phyloP scores from a whole-genome alignment of 345 rosid genomes.

The Hevea brasiliensis region DNA sequence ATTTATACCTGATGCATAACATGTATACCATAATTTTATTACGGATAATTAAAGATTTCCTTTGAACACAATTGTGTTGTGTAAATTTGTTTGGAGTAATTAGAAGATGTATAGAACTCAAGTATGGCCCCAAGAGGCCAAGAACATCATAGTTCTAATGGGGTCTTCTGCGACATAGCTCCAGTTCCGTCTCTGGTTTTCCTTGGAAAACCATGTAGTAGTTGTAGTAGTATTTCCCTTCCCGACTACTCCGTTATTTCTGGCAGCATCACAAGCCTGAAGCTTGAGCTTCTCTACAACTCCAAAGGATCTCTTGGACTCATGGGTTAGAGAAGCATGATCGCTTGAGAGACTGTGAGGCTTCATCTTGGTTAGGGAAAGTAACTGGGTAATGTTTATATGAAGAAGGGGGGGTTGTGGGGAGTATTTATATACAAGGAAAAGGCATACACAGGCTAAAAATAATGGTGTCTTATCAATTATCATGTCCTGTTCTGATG shows the following conservation, averaged over 20 bases:
- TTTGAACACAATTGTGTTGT: no score
- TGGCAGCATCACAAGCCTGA: constrained; percentile 33
- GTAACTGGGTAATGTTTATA: constrained; percentile 25
- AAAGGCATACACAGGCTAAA: neutral
- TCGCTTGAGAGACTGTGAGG: constrained; percentile 37
- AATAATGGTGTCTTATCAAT: neutral
- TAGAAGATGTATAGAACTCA: constrained; percentile 7
- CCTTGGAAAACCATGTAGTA: constrained; percentile 14
- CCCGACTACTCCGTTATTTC: constrained; percentile 3
- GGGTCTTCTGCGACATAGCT: constrained; percentile 43
- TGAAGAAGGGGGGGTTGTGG: neutral
- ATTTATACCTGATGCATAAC: no score
- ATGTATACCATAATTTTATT: no score
- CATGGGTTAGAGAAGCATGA: constrained; percentile 21
- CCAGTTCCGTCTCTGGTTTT: constrained; percentile 38
- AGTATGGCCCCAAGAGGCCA: constrained; percentile 63
- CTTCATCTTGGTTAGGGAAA: constrained; percentile 25
- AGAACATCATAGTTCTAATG: constrained; percentile 60
- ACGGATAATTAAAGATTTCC: no score
- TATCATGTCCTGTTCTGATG: neutral
- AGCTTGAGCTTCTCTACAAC: constrained; percentile 46
- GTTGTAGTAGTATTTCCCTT: neutral
- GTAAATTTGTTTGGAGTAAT: no score
- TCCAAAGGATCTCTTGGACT: constrained; percentile 38
- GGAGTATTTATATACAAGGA: constrained; percentile 30